Evolutionary conservation across 495 filamentous ascomycete species (phyloP).

Genomic region (Delitschia confertaspora): DNA sequence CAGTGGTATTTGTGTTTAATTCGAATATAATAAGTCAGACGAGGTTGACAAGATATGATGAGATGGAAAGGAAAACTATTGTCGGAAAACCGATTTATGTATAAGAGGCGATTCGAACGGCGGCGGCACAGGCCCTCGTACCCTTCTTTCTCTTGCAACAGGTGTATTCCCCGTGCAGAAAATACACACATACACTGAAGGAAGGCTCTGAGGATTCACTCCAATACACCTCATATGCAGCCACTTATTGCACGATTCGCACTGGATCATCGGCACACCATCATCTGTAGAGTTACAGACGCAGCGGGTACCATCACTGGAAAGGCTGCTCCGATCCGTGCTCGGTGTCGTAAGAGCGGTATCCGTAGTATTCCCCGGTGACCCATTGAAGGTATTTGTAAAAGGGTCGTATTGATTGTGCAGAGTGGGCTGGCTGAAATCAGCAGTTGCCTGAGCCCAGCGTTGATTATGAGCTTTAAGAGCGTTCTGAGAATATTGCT

Average conservation of each 20-base stretch:
- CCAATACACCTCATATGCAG: conserved; percentile 73
- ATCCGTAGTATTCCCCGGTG: conserved; percentile 62
- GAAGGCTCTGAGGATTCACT: conserved; percentile 54
- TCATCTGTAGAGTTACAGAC: conserved; percentile 59
- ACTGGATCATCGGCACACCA: conserved; percentile 75
- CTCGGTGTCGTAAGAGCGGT: conserved; percentile 58
- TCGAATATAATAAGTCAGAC: too few species aligned
- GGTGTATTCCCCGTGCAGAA: conserved; percentile 69
- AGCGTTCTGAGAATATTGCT: conserved; percentile 18
- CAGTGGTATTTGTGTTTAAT: too few species aligned
- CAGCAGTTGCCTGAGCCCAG: conserved; percentile 34
- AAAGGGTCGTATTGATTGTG: conserved; percentile 23
- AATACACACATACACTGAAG: conserved; percentile 68
- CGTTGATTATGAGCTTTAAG: conserved; percentile 36
- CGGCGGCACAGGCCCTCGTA: conserved; percentile 40
- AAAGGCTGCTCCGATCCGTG: conserved; percentile 48
- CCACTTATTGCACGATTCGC: conserved; percentile 81
- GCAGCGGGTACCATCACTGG: conserved; percentile 56
- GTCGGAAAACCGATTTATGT: conserved; percentile 24
- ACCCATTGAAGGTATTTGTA: conserved; percentile 37
- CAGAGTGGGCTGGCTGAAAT: conserved; percentile 19
- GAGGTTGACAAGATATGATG: too few species aligned
- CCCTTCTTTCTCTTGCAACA: conserved; percentile 52
- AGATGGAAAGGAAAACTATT: conserved; percentile 2
- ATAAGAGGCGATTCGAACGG: conserved; percentile 23